Base-by-base conservation (phyloP, 768 basidiomycete genomes). In the Rhodotorula taiwanensis region DNA sequence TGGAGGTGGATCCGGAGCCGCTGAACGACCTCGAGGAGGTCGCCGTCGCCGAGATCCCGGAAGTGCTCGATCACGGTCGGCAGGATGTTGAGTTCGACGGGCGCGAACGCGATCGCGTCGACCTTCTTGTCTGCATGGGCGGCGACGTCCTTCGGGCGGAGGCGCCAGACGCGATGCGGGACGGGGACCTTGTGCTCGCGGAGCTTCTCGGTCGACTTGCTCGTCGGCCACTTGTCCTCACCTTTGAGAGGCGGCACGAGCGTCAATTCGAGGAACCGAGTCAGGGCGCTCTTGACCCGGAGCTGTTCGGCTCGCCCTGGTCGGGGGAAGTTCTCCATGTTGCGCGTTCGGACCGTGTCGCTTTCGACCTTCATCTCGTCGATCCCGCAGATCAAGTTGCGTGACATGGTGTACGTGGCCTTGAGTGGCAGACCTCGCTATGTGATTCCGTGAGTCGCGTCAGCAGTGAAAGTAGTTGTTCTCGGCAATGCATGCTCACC, bases 131-230 rank as follows among this genome's bases (percentile, higher is more conserved):
- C 23, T 28, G 28, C 42, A 5, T 30, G 27, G 25, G 20, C 41
- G 7, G 27, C 18, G 14, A 43, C 28, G 18, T 43, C 28, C 34
- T 30, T 41, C 10, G 36, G 36, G 1, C 28, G 49, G 11, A 57
- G 33, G 10, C 51, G 31, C 62, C 62, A 63, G 4, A 63, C 55
- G 43, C 62, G 62, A 20, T 63, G 62, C 56, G 62, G 62, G 36
- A 47, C 44, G 6, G 20, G 23, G 28, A 58, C 45, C 16, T 23
- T 20, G 27, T 11, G 3, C 13, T 25, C 6, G 25, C 52, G 36
- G 7, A 41, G 27, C 14, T 21, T 18, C 3, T 20, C 11, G n/a
- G 13, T 28, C 14, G 8, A 6, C n/a, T 13, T 11, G 16, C n/a
- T 52, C 1, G 39, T 14, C 16, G 60, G 48, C 54, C 61, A 52